Conservation (phyloP, 192 early-diverging fungal genomes). For the Lobosporangium transversale region DNA sequence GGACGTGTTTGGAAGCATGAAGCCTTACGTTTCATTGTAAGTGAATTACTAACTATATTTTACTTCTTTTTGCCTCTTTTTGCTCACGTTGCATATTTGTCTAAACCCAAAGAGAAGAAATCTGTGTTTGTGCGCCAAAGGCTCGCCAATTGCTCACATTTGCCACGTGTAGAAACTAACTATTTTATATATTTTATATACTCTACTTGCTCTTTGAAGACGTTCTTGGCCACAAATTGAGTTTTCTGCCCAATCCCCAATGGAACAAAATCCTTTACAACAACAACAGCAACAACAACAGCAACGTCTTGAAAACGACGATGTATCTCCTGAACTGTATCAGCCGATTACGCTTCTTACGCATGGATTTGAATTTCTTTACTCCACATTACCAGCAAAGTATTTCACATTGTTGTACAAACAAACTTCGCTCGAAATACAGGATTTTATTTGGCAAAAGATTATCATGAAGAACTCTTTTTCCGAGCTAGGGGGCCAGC, state of each 20-base stretch:
- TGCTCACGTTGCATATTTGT: no score
- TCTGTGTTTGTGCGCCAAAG: no score
- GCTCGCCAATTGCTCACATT: no score
- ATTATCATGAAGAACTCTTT: constrained; percentile 64
- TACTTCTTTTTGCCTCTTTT: no score
- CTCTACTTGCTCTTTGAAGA: no score
- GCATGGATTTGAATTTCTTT: constrained; percentile 51
- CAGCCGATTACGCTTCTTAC: constrained; percentile 56
- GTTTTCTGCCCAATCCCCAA: constrained; percentile 7
- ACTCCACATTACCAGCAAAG: constrained; percentile 36
- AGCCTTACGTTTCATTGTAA: constrained; percentile 59
- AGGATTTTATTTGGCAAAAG: constrained; percentile 64
- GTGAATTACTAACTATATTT: no score
- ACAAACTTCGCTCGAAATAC: constrained; percentile 56
- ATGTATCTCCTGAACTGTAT: constrained; percentile 63
- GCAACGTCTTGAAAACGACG: constrained; percentile 21
- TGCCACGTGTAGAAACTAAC: no score
- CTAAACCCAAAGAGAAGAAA: no score
- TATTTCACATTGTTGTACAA: constrained; percentile 53
- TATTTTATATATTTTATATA: no score
- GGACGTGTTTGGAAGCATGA: constrained; percentile 56
- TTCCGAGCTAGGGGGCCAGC: constrained; percentile 56
- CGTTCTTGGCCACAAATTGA: constrained; percentile 59
- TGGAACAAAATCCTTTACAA: background rate
- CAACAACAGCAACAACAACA: constrained; percentile 15